Conservation (phyloP, 2,329 filamentous ascomycete genomes). For the Cladosporium sp. region DNA sequence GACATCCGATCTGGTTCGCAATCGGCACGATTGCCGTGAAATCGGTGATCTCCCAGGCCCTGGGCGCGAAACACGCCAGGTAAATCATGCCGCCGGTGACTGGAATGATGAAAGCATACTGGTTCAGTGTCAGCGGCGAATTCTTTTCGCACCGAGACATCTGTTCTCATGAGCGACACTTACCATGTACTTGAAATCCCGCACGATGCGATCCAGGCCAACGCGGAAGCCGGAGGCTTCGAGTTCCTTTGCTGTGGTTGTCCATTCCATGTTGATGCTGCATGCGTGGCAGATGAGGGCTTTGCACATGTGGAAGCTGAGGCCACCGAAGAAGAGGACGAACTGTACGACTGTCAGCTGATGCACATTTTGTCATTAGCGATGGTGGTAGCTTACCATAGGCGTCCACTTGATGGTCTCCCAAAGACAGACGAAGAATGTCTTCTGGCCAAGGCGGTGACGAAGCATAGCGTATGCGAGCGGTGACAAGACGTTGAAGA, state of each 20-base stretch:
- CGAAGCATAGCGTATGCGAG: slow-evolving; percentile 63
- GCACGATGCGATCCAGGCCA: slow-evolving; percentile 28
- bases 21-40: slow-evolving; percentile 30
- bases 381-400: slow-evolving; percentile 38
- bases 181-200: slow-evolving; percentile 29
- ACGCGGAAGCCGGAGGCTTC: slow-evolving; percentile 50
- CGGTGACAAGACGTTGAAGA: slow-evolving; percentile 66
- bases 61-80: slow-evolving; percentile 27
- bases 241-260: slow-evolving; percentile 79
- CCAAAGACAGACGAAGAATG: slow-evolving; percentile 52
- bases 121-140: not conserved
- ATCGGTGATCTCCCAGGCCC: slow-evolving; percentile 28
- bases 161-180: not conserved
- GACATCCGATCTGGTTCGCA: slow-evolving; percentile 29
- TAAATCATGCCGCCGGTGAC: slow-evolving; percentile 30
- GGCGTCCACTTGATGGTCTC: slow-evolving; percentile 66
- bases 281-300: slow-evolving; percentile 82
- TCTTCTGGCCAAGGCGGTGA: slow-evolving; percentile 60
- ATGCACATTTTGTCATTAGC: too few relatives aligned
- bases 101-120: slow-evolving; percentile 28
- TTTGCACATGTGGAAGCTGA: slow-evolving; percentile 78
- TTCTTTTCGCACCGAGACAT: not conserved
- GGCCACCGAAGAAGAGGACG: slow-evolving; percentile 78
- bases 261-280: slow-evolving; percentile 83
- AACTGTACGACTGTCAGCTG: slow-evolving; percentile 41